Conservation (phyloP, 2,329 filamentous ascomycete genomes). For the Parasarocladium wereldwijsianum region DNA sequence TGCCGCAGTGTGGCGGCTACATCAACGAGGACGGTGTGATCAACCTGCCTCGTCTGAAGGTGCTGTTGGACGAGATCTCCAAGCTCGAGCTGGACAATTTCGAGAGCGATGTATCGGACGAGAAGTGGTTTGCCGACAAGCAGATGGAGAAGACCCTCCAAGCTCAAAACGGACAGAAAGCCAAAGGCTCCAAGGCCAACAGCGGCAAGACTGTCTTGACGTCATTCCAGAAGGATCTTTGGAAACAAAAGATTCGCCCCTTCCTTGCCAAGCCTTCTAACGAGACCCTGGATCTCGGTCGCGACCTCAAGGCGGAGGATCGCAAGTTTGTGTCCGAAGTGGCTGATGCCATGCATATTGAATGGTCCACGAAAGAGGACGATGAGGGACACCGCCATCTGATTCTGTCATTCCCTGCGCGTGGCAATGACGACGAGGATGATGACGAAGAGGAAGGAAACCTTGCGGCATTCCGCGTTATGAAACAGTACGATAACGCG, state of each 20-base stretch:
- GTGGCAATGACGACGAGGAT: constrained; percentile 35
- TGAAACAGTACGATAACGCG: constrained; percentile 84
- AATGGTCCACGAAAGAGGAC: constrained; percentile 43
- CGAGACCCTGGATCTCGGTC: constrained; percentile 57
- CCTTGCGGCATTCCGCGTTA: constrained; percentile 68
- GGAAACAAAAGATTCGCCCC: constrained; percentile 64
- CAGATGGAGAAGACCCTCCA: constrained; percentile 48
- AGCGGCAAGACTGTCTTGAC: constrained; percentile 53
- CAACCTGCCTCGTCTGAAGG: constrained; percentile 64
- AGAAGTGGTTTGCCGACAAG: constrained; percentile 86
- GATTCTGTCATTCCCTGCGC: constrained; percentile 32
- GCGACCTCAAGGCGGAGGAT: constrained; percentile 63
- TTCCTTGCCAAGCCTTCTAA: constrained; percentile 59
- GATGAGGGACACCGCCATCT: constrained; percentile 39
- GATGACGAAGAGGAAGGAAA: constrained; percentile 59
- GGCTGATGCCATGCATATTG: constrained; percentile 45
- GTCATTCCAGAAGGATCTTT: constrained; percentile 66
- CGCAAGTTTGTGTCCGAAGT: constrained; percentile 87
- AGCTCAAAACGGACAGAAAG: constrained; percentile 40
- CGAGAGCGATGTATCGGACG: constrained; percentile 75
- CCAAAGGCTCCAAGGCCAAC: constrained; percentile 40
- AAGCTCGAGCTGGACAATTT: constrained; percentile 89
- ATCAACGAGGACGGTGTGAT: constrained; percentile 93
- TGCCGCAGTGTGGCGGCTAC: constrained; percentile 81
- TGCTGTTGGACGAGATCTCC: constrained; percentile 69